A percentile compares a stretch with the other conserved stretches of the same genome.
phyloP scores from a whole-genome alignment of 2,329 filamentous ascomycete species.

The Colletotrichum gloeosporioides region DNA sequence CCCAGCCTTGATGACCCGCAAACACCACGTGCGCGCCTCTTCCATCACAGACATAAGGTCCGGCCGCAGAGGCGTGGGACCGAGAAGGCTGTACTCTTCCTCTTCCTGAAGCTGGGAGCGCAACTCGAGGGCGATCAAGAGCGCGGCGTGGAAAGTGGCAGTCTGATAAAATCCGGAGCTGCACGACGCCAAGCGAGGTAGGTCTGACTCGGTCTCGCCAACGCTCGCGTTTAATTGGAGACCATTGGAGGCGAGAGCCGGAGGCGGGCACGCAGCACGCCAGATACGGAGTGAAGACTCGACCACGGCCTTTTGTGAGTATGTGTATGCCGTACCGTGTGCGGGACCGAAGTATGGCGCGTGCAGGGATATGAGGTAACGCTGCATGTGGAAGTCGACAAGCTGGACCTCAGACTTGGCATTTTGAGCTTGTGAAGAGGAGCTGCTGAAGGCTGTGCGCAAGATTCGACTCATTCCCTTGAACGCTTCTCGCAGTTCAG shows the following conservation, averaged over 20 bases:
- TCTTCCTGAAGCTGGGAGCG: slow-evolving; percentile 45
- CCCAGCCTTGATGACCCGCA: slow-evolving; percentile 47
- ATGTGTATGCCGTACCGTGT: slow-evolving; percentile 51
- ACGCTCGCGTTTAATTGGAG: neutral
- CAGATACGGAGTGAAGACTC: slow-evolving; percentile 56
- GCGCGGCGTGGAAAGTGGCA: slow-evolving; percentile 34
- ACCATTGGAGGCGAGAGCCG: slow-evolving; percentile 21
- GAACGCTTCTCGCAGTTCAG: slow-evolving; percentile 46
- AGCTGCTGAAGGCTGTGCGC: slow-evolving; percentile 24
- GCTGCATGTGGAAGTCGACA: slow-evolving; percentile 56
- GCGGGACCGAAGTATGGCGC: slow-evolving; percentile 52
- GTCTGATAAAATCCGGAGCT: slow-evolving; percentile 47
- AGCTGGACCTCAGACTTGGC: slow-evolving; percentile 47
- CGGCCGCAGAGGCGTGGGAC: slow-evolving; percentile 35
- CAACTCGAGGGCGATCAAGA: slow-evolving; percentile 47
- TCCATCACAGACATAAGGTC: slow-evolving; percentile 49
- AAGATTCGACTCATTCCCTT: slow-evolving; percentile 41
- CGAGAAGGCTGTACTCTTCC: slow-evolving; percentile 32
- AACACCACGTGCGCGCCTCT: slow-evolving; percentile 44
- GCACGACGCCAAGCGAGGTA: slow-evolving; percentile 42
- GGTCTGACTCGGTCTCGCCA: slow-evolving; percentile 17
- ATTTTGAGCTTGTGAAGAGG: slow-evolving; percentile 10
- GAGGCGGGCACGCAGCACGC: slow-evolving; percentile 37
- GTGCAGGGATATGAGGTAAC: slow-evolving; percentile 62
- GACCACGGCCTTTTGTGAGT: slow-evolving; percentile 52